A percentile compares a stretch with the other conserved stretches of the same genome.
Conservation (phyloP, 148 eudicot genomes). For the Fagopyrum esculentum region DNA sequence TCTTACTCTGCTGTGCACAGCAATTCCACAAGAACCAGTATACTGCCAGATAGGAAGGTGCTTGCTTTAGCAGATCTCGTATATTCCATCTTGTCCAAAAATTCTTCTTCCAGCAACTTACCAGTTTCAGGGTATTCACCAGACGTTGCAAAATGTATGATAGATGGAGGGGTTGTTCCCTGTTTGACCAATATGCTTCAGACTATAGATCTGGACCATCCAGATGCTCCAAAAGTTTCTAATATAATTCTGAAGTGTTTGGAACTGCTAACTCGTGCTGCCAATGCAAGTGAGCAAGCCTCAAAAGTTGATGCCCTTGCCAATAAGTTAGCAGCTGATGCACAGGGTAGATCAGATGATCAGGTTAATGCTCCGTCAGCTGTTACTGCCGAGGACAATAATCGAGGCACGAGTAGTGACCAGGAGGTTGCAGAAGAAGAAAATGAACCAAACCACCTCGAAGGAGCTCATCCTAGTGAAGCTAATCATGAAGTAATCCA, state of each 20-base stretch:
- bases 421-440: conserved; percentile 32
- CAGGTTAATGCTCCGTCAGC: conserved; percentile 27
- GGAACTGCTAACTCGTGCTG: conserved; percentile 85
- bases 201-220: conserved; percentile 89
- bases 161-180: conserved; percentile 87
- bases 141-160: conserved; percentile 87
- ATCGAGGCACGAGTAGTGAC: conserved; percentile 30
- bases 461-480: conserved; percentile 30
- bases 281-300: conserved; percentile 76
- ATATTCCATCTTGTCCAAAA: conserved; percentile 79
- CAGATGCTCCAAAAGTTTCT: conserved; percentile 88
- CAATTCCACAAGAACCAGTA: conserved; percentile 44
- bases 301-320: conserved; percentile 49
- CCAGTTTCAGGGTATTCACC: conserved; percentile 94
- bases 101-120: conserved; percentile 63
- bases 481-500: conserved; percentile 27
- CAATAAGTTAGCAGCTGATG: conserved; percentile 51
- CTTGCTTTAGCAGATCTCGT: conserved; percentile 77
- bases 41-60: conserved; percentile 77
- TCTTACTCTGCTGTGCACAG: conserved; percentile 36
- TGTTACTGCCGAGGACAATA: conserved; percentile 28
- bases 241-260: conserved; percentile 75
- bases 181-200: conserved; percentile 75
- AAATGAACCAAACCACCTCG: conserved; percentile 32
- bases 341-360: conserved; percentile 44